Base-by-base conservation (phyloP, 1,284 basidiomycete species). In the Malassezia restricta region DNA sequence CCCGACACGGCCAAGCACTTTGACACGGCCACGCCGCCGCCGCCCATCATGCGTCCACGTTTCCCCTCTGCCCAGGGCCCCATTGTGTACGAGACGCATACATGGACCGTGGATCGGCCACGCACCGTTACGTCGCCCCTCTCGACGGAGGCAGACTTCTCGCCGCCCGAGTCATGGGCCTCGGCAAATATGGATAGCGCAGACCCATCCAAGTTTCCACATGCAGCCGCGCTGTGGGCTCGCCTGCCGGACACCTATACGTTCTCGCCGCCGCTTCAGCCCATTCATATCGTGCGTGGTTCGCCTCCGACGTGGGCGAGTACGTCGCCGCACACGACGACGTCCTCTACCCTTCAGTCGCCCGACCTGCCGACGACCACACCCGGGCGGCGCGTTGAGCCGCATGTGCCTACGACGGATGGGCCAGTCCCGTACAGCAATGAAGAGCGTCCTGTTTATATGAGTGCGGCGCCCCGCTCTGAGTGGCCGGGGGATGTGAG, bases 281-380 rank as follows among this genome's bases (percentile, higher is more conserved):
- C 44, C 15, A 47, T 47, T 31, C 44, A 47, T 17, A 47, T 47
- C 20, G 44, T 47, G 35, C 44, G 44, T 39, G 44, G 44, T 20
- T 47, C 44, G 27, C 44, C 44, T 5, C 44, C 44, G 11, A 17
- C 44, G 5, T 47, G 44, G 44, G 44, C 44, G 5, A 47, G 14
- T 14, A 20, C 27, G 8, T 47, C 35, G 44, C 35, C 44, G 8
- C 44, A 31, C 31, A 24, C 30, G 8, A 31, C 11, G 43, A 40
- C 14, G 15, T 24, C 33, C 11, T 35, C 33, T 35, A 35, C 33
- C 33, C 15, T 15, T 12, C 33, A 35, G 11, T 12, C 33, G 33
- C 33, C 33, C 15, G 11, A 35, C 33, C 15, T 35, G 33, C 15
- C 33, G 33, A 35, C 11, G 15, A 15, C 11, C 33, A 35, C 15